Conservation (phyloP, 78 protist species). For the Speleostelium caveatum region DNA sequence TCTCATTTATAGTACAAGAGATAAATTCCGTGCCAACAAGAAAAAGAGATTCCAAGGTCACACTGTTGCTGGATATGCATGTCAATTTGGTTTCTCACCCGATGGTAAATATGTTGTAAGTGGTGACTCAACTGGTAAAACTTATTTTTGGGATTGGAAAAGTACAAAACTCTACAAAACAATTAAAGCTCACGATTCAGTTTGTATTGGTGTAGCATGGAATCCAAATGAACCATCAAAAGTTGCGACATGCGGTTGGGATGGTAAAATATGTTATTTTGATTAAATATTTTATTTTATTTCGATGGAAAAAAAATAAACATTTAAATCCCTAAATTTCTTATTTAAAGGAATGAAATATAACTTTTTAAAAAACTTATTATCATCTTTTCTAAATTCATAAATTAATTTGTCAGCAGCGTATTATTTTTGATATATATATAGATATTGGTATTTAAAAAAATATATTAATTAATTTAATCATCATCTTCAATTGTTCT, state of each 20-base stretch:
- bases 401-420: too few species aligned
- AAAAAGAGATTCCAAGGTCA: slow-evolving; percentile 95
- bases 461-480: too few species aligned
- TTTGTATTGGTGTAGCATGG: slow-evolving; percentile 92
- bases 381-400: too few species aligned
- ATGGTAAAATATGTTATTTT: slow-evolving; percentile 90
- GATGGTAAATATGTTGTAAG: slow-evolving; percentile 93
- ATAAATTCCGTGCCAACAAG: slow-evolving; percentile 85
- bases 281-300: too few species aligned
- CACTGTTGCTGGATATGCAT: slow-evolving; percentile 95
- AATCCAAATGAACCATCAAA: slow-evolving; percentile 92
- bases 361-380: too few species aligned
- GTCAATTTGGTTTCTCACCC: slow-evolving; percentile 91
- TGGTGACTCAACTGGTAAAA: slow-evolving; percentile 95
- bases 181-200: slow-evolving; percentile 90
- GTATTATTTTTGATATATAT: too few species aligned
- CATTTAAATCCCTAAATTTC: too few species aligned
- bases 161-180: slow-evolving; percentile 79
- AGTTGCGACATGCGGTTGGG: slow-evolving; percentile 96
- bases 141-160: slow-evolving; percentile 98
- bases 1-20: slow-evolving; percentile 81
- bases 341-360: too few species aligned
- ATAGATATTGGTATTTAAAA: too few species aligned
- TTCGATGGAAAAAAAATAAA: too few species aligned
- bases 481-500: too few species aligned